Evolutionary conservation across 2,329 filamentous ascomycete species (phyloP), one percentile per base, ranked within the genome.

Genomic region (Colletotrichum musicola): DNA sequence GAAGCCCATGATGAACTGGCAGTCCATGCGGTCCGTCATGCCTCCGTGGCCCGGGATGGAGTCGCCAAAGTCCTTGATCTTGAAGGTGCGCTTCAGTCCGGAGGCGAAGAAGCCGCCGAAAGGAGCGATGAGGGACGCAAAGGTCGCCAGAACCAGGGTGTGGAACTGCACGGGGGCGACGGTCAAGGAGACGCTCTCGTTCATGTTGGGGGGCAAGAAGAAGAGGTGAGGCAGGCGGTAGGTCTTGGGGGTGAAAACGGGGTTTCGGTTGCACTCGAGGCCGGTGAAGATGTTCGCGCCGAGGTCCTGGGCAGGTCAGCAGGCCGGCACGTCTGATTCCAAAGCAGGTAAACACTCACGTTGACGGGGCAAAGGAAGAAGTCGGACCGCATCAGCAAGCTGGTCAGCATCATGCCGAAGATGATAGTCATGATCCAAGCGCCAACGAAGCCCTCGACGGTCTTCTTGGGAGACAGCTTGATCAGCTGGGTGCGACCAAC

Each of bases 1-100:
- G 81, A 97, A 96, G 9, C 96, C 96, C 96, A 99, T 99, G 84
- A 98, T 98, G 83, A 99, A 99, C 78, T 99, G 96, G 80, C 96
- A 99, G 78, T 99, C 96, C 95, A 99, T 98, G 71, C 96, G 93
- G 79, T 99, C 96, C 16, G 96, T 99, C 83, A 99, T 98, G 74
- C 96, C 96, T 70, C 96, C 96, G 76, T 99, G 96, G 22, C 96
- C 96, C 1, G 96, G 96, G 74, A 99, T 99, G 1, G 94, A 97
- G 81, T 99, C 93, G 73, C 96, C 96, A 82, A 99, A 99, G 83
- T 99, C 96, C 86, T 99, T 99, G 86, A 99, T 97, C 84, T 99
- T 98, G 85, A 99, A 99, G 4, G 95, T 98, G 35, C 96, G 93
- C 88, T 99, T 99, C 66, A 99, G 88, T 1, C 96, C 96, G 2